These are phyloP conservation scores for Marasmius tenuissimus DNA, from an alignment of 1,284 basidiomycete species.

Conservation along the genomic window DNA sequence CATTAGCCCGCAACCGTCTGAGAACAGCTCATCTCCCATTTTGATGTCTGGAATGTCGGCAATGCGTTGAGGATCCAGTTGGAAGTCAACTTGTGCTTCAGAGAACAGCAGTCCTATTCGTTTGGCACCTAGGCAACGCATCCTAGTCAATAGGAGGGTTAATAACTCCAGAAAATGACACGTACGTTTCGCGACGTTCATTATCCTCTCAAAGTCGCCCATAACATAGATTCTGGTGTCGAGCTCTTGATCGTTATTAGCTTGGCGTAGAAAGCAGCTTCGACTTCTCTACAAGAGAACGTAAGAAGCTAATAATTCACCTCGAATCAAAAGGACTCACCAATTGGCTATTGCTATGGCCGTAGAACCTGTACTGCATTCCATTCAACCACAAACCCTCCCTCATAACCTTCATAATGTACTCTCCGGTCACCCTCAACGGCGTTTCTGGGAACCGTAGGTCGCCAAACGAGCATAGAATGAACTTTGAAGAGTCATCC, in stretches of 20 bases:
- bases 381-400: slow-evolving; percentile 56
- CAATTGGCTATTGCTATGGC: slow-evolving; percentile 68
- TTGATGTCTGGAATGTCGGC: slow-evolving; percentile 61
- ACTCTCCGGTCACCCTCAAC: slow-evolving; percentile 48
- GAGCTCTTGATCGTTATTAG: slow-evolving; percentile 51
- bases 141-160: not conserved
- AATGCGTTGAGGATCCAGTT: slow-evolving; percentile 45
- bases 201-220: slow-evolving; percentile 59
- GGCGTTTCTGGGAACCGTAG: slow-evolving; percentile 51
- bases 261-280: slow-evolving; percentile 60
- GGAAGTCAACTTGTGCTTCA: slow-evolving; percentile 57
- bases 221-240: slow-evolving; percentile 52
- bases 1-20: slow-evolving; percentile 68
- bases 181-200: slow-evolving; percentile 63
- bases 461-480: slow-evolving; percentile 52
- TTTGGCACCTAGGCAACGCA: slow-evolving; percentile 49
- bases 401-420: slow-evolving; percentile 54
- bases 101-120: slow-evolving; percentile 67
- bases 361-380: slow-evolving; percentile 63
- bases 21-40: slow-evolving; percentile 56
- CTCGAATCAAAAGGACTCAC: slow-evolving; percentile 29
- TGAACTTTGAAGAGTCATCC: slow-evolving; percentile 55
- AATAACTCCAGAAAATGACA: slow-evolving; percentile 1
- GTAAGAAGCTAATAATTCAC: slow-evolving; percentile 1
- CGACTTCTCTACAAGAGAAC: slow-evolving; percentile 46